Evolutionary conservation across 257 asterid species (phyloP), one percentile per base, ranked within the genome.

Genomic region (Ligustrum vulgare): DNA sequence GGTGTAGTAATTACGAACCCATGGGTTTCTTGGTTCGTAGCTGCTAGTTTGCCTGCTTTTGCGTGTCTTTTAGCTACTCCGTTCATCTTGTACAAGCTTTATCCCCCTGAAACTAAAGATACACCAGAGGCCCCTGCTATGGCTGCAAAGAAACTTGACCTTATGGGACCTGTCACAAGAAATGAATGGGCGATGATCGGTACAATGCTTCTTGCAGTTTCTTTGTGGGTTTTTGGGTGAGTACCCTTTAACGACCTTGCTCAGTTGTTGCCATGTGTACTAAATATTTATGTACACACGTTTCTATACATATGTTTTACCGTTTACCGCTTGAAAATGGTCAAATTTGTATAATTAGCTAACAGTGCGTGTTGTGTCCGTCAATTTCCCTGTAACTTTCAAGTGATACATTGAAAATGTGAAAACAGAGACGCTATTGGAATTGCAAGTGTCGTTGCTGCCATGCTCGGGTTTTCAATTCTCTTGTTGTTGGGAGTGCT

Each of bases 201-300:
- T 28, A 94, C 98, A 6, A 94, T 94, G 98, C 91, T 94, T 80
- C 98, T 94, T 78, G 98, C 98, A 6, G 98, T 94, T 77, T 83
- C 97, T 69, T 76, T 94, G 86, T 94, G 98, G 98, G 84, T 94
- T 67, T 89, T 79, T 37, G 98, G 97, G 98, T 94, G 87, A 35
- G 95, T 83, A 13, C 20, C 36, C n/a, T 64, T 73, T 69, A 3
- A 45, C 4, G n/a, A 45, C 54, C 54, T 23, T 58, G 66, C 11
- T 60, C 7, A 8, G 35, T 60, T 60, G 35, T 25, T 60, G 67
- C 9, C 34, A 23, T 25, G 13, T 8, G 6, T 45, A 45, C 39
- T 67, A 35, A 10, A 39, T 25, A n/a, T 68, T 36, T 68, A n/a
- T 36, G 54, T 34, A 68, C 31, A 68, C 18, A 37, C 16, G 6